Conservation (phyloP, 176 grass and related monocot genomes). For the Aegilops umbellulata region DNA sequence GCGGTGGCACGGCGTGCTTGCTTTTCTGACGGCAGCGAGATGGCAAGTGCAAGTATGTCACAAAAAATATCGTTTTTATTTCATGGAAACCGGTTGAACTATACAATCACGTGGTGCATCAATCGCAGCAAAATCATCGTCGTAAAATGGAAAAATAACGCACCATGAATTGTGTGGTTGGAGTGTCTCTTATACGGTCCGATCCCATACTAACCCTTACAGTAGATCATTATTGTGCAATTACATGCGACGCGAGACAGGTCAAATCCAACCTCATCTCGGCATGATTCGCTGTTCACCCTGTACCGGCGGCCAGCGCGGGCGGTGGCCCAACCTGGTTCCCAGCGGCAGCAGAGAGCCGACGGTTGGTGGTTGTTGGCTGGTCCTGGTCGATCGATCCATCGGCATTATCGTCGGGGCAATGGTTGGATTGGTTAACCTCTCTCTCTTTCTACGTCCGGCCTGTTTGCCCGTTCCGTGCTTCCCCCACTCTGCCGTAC, state of each 20-base stretch:
- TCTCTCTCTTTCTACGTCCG: neutral
- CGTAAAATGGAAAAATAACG: neutral
- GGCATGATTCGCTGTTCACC: neutral
- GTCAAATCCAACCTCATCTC: neutral
- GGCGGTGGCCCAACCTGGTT: neutral
- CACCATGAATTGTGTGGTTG: neutral
- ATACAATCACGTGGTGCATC: neutral
- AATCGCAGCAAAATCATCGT: neutral
- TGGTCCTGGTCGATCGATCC: neutral
- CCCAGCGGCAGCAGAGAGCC: neutral
- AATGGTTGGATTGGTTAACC: constrained; percentile 12
- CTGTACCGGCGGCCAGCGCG: neutral
- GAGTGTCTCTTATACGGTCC: neutral
- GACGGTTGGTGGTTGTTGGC: constrained; percentile 8
- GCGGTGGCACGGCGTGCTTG: neutral
- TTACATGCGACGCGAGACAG: neutral
- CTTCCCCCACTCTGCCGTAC: neutral
- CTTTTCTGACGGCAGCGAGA: too few species aligned
- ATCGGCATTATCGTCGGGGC: neutral
- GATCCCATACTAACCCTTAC: neutral
- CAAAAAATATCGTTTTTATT: neutral
- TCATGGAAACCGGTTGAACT: neutral
- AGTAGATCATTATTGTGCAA: neutral
- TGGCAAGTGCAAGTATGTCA: too few species aligned
- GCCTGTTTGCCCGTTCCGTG: neutral